A percentile compares a stretch with the other conserved stretches of the same genome.
These are phyloP conservation scores for Taiozyma onychis DNA, from an alignment of 1,139 yeast genomes.

Conservation along the genomic window DNA sequence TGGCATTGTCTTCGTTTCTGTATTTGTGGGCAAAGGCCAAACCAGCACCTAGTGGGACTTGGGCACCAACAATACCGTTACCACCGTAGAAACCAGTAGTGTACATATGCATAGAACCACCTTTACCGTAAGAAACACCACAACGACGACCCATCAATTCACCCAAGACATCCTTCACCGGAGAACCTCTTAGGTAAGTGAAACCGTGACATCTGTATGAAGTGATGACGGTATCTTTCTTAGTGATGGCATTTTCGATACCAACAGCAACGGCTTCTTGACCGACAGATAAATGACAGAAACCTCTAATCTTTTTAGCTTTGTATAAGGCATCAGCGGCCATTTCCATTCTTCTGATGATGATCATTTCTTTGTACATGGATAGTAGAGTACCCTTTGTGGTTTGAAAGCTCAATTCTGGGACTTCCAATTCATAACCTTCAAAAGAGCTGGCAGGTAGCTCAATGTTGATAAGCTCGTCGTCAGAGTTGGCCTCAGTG, in stretches of 20 bases:
- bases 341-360: slow-evolving; percentile 97
- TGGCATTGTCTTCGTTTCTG: slow-evolving; percentile 72
- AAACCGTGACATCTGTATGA: slow-evolving; percentile 99
- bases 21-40: slow-evolving; percentile 96
- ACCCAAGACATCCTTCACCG: slow-evolving; percentile 85
- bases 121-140: slow-evolving; percentile 96
- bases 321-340: slow-evolving; percentile 96
- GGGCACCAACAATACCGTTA: slow-evolving; percentile 99
- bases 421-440: slow-evolving; percentile 78
- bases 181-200: slow-evolving; percentile 92
- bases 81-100: slow-evolving; percentile 96
- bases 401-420: slow-evolving; percentile 67
- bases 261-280: slow-evolving; percentile 99
- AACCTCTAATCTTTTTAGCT: slow-evolving; percentile 97
- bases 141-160: slow-evolving; percentile 95
- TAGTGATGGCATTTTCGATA: slow-evolving; percentile 87
- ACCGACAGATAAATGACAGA: slow-evolving; percentile 98
- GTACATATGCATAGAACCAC: slow-evolving; percentile 99
- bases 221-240: slow-evolving; percentile 83
- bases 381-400: slow-evolving; percentile 75
- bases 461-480: slow-evolving; percentile 22
- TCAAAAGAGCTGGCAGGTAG: slow-evolving; percentile 81
- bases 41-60: slow-evolving; percentile 97
- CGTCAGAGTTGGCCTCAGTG: slow-evolving; percentile 17
- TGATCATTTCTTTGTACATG: slow-evolving; percentile 95